Evolutionary conservation across 495 filamentous ascomycete genomes (phyloP).

Genomic region (Aspergillus saccharolyticus): DNA sequence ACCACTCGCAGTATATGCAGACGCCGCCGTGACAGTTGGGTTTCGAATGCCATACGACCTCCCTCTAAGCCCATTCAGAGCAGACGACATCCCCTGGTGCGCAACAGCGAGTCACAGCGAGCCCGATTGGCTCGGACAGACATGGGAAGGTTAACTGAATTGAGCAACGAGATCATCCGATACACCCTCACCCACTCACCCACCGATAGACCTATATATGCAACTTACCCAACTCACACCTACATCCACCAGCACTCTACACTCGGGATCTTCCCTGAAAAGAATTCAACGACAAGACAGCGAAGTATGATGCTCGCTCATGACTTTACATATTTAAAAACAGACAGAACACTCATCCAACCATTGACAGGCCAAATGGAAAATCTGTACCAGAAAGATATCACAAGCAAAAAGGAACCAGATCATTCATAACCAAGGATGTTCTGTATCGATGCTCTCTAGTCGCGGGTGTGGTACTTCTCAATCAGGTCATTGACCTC

Average conservation of each 20-base stretch:
- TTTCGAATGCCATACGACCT: slow-evolving; percentile 81
- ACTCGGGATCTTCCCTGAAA: background rate
- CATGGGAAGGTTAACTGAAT: slow-evolving; percentile 32
- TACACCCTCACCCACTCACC: background rate
- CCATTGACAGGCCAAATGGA: background rate
- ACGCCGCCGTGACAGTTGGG: slow-evolving; percentile 44
- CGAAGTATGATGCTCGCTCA: background rate
- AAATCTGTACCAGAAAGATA: no score
- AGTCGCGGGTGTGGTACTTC: slow-evolving; percentile 49
- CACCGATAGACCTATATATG: no score
- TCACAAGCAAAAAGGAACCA: background rate
- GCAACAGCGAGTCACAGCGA: slow-evolving; percentile 55
- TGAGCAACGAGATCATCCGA: no score
- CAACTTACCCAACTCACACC: background rate
- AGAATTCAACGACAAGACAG: background rate
- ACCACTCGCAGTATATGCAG: slow-evolving; percentile 26
- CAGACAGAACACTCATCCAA: slow-evolving; percentile 6
- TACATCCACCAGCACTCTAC: background rate
- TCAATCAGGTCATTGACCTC: slow-evolving; percentile 64
- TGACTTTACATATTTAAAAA: background rate
- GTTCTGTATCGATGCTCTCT: slow-evolving; percentile 10
- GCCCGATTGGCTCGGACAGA: slow-evolving; percentile 67
- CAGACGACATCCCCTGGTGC: slow-evolving; percentile 71
- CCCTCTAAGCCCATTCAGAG: slow-evolving; percentile 61
- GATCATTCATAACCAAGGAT: slow-evolving; percentile 1